These are phyloP conservation scores for Trametes coccinea DNA, from an alignment of 768 basidiomycete species.

Conservation along the genomic window DNA sequence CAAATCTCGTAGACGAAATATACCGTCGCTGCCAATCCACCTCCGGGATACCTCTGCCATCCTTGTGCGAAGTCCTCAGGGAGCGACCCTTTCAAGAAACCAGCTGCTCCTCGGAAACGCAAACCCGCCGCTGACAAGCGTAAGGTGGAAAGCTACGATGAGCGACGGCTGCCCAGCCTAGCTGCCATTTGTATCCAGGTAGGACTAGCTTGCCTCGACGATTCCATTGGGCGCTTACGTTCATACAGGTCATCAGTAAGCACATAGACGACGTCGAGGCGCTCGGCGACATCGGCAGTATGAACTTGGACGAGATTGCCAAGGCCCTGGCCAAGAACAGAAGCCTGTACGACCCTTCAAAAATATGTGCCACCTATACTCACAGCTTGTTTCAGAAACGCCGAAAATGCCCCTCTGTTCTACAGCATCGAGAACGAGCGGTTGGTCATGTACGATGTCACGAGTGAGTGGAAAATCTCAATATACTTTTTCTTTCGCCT, in stretches of 20 bases:
- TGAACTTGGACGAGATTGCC: constrained; percentile 84
- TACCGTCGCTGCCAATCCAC: constrained; percentile 70
- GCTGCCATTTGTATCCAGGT: constrained; percentile 84
- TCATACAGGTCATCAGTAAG: constrained; percentile 70
- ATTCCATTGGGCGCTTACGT: neutral
- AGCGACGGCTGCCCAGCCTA: constrained; percentile 66
- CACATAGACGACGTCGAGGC: constrained; percentile 90
- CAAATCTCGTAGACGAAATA: constrained; percentile 70
- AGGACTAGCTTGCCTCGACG: constrained; percentile 17
- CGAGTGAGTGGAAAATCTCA: constrained; percentile 56
- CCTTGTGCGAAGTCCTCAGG: constrained; percentile 78
- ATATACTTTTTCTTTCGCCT: neutral
- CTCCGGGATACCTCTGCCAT: constrained; percentile 82
- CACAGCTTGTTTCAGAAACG: neutral
- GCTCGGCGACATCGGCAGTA: constrained; percentile 80
- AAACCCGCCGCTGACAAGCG: constrained; percentile 67
- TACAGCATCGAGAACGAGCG: constrained; percentile 69
- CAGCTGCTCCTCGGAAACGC: constrained; percentile 58
- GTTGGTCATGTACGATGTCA: constrained; percentile 84
- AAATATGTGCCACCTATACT: no score
- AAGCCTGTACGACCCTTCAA: constrained; percentile 51
- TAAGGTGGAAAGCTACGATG: constrained; percentile 67
- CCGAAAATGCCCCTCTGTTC: constrained; percentile 80
- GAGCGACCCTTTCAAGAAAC: constrained; percentile 84
- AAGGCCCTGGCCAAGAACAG: constrained; percentile 82